Conservation (phyloP, 2,329 filamentous ascomycete species). For the Phaeophleospora eucalypticola region DNA sequence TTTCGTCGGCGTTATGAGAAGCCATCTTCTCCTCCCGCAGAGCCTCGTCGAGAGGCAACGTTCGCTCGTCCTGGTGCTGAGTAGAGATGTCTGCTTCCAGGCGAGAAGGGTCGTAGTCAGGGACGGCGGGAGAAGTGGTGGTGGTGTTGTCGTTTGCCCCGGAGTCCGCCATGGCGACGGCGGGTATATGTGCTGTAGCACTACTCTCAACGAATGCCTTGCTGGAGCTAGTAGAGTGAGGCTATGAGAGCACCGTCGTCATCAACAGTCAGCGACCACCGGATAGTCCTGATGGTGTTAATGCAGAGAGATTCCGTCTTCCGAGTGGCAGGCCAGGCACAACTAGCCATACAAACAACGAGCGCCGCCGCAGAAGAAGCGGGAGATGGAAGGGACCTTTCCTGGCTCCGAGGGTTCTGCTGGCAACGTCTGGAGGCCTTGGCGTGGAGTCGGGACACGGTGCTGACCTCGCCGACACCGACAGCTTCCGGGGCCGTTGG, state of each 20-base stretch:
- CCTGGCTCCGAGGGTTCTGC: too few relatives aligned
- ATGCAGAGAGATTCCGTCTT: neutral
- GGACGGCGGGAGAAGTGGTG: slow-evolving; percentile 6
- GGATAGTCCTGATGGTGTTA: neutral
- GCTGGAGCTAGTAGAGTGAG: neutral
- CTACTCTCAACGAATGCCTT: neutral
- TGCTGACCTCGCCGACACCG: too few relatives aligned
- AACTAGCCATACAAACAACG: neutral
- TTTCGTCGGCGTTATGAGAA: slow-evolving; percentile 4
- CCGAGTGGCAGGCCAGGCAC: neutral
- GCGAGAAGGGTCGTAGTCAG: slow-evolving; percentile 15
- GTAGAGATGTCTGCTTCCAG: slow-evolving; percentile 11
- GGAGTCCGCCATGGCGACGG: slow-evolving; percentile 4
- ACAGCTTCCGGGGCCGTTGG: too few relatives aligned
- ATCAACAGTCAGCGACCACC: neutral
- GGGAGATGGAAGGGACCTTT: too few relatives aligned
- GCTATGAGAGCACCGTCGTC: neutral
- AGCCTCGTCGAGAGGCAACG: slow-evolving; percentile 10
- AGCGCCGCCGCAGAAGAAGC: neutral
- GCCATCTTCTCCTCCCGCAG: slow-evolving; percentile 8
- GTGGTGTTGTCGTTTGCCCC: too few relatives aligned
- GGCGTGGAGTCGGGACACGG: too few relatives aligned
- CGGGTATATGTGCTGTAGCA: neutral
- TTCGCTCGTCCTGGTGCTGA: slow-evolving; percentile 8
- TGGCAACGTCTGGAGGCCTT: too few relatives aligned